These are phyloP conservation scores for Kockiozyma suomiensis DNA, from an alignment of 805 yeast genomes.

Conservation along the genomic window DNA sequence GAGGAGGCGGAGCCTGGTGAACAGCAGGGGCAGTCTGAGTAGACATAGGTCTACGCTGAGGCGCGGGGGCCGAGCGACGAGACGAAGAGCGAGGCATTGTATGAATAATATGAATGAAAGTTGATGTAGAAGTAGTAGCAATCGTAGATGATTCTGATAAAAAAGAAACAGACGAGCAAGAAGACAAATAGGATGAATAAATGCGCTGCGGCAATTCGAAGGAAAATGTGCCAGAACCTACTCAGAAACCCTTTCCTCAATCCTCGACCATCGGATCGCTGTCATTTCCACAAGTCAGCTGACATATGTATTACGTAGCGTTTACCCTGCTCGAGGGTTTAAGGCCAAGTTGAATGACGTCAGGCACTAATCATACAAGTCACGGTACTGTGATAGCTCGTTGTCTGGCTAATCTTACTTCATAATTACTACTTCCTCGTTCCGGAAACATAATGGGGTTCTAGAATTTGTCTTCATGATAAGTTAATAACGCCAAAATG, in stretches of 20 bases:
- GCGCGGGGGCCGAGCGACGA: conserved; percentile 43
- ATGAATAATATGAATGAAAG: background rate
- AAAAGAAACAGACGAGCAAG: background rate
- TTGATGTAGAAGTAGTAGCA: background rate
- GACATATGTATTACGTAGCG: no score
- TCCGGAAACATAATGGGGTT: no score
- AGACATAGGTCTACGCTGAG: conserved; percentile 63
- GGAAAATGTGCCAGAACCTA: conserved; percentile 10
- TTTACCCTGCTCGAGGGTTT: no score
- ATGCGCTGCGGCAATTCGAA: background rate
- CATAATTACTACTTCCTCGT: background rate
- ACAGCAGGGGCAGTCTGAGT: conserved; percentile 65
- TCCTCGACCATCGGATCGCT: background rate
- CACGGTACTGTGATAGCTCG: background rate
- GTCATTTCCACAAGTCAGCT: background rate
- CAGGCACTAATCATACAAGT: no score
- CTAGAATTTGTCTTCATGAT: no score
- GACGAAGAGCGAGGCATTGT: conserved; percentile 36
- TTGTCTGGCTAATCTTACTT: background rate
- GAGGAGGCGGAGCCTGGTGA: conserved; percentile 48
- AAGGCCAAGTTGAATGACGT: no score
- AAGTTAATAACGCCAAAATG: no score
- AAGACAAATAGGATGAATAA: background rate
- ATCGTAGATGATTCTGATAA: background rate
- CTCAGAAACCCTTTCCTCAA: background rate